Evolutionary conservation across 768 basidiomycete species (phyloP), one percentile per base, ranked within the genome.

Genomic region (Tricholoma saponaceum): DNA sequence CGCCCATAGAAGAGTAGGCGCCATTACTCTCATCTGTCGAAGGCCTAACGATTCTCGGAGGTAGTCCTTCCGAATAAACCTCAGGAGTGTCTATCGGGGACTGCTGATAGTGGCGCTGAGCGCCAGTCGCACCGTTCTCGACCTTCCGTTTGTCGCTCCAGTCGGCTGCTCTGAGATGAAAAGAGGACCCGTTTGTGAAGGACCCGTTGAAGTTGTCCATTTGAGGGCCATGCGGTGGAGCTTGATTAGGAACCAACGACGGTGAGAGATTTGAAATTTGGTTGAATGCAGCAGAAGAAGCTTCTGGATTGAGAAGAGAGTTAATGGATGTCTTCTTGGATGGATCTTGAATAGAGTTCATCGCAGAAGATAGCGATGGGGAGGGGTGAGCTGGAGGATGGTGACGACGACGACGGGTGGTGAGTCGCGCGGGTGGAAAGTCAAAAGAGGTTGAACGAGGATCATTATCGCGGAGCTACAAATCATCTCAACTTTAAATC

Each of bases 101-200:
- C 39, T 58, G 58, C 59, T 51, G 66, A 64, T 25, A 66, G 70
- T 64, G 62, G 25, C 58, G 57, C 26, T 50, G 47, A 18, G 47
- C n/a, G 26, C 6, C n/a, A n/a, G 26, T 8, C 20, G 44, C n/a
- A 2, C 52, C 43, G 33, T 58, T 58, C 13, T 62, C 59, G 13
- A 12, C 37, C 70, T 60, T 71, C 75, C 52, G 62, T 39, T 60
- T 59, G 1, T 60, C 61, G 20, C 66, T 69, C 85, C 86, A 87
- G 64, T 70, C 83, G 5, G 86, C 86, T 10, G 84, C 81, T 39
- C 83, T 78, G n/a, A 87, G 79, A 64, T 81, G 77, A 63, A 77
- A 87, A 22, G 78, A 68, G 10, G 73, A 55, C 10, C 56, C 61
- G 32, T 72, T 57, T 4, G 46, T 53, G 59, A 68, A 76, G 23